These are phyloP conservation scores for Neonectria sp. DNA, from an alignment of 2,329 filamentous ascomycete genomes.

Conservation along the genomic window DNA sequence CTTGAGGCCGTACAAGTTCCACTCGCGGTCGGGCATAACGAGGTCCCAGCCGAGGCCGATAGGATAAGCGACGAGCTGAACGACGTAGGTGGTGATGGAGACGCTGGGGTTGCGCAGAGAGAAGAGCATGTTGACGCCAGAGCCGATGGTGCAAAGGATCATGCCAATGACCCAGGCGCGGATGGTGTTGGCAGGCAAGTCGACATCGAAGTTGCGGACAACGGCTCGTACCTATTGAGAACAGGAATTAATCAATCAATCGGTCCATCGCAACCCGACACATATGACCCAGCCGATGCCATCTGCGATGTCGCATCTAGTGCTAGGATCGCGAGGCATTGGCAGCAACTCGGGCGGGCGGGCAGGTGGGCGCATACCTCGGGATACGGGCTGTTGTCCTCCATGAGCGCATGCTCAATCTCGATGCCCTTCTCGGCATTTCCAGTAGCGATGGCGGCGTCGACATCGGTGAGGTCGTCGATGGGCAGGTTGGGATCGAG, in stretches of 20 bases:
- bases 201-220: conserved; percentile 75
- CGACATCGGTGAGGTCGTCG: conserved; percentile 73
- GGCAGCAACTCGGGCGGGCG: background rate
- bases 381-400: conserved; percentile 78
- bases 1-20: conserved; percentile 66
- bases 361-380: conserved; percentile 62
- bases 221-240: conserved; percentile 72
- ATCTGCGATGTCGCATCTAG: conserved; percentile 8
- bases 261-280: background rate
- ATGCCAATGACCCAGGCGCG: conserved; percentile 76
- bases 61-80: conserved; percentile 75
- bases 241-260: conserved; percentile 29
- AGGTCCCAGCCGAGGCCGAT: conserved; percentile 69
- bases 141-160: conserved; percentile 73
- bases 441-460: conserved; percentile 68
- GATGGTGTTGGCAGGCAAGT: conserved; percentile 75
- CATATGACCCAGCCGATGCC: background rate
- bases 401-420: conserved; percentile 71
- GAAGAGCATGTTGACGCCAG: conserved; percentile 74
- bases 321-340: background rate
- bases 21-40: conserved; percentile 67
- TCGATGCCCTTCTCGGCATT: conserved; percentile 70
- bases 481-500: conserved; percentile 77
- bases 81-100: conserved; percentile 72
- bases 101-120: conserved; percentile 72